Base-by-base conservation (phyloP, 139 green algal genomes). In the Parachlorella kessleri region DNA sequence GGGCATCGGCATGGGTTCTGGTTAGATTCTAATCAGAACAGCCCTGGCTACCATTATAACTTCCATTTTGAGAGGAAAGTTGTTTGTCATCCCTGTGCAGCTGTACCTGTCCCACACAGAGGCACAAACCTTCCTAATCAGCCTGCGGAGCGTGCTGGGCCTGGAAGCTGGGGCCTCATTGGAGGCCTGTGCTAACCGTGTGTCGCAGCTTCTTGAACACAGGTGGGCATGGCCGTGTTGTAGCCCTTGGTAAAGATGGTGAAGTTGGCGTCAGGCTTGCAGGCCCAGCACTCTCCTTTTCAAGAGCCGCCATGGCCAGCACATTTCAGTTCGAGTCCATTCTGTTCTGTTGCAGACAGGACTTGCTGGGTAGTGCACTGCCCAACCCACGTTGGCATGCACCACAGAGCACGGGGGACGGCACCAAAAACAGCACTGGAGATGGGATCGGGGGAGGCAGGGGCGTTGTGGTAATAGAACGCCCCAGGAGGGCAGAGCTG, bases 131-230 rank as follows among this genome's bases (percentile, higher is more conserved):
- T 82, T 82, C 54, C 54, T 82, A 53, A 18, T 35, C 1, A 64
- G 30, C 10, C 54, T 82, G 54, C 53, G 68, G 6, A 38, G 36
- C 1, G 67, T 67, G 2, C 54, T 82, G 21, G 76, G 76, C 26
- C 54, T 82, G 68, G 54, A 70, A 1, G 23, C 67, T 0, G 39
- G 10, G 5, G 68, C 68, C 53, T 76, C 53, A 26, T 67, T 82
- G 67, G 76, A 82, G 54, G 38, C 76, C 4, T 76, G 67, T n/a
- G 54, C 76, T 36, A 82, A 82, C 76, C 54, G 68, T 18, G 32
- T 82, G 71, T 41, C 65, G 42, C 48, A 72, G 35, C n/a, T 73
- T 40, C 38, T 73, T 42, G 41, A 23, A 23, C 64, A 75, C 36
- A 78, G 53, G 72, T 78, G 55, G 69, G 72, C 32, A 55, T 38